phyloP scores from a whole-genome alignment of 352 stramenopile genomes.

The Globisporangium ultimum region DNA sequence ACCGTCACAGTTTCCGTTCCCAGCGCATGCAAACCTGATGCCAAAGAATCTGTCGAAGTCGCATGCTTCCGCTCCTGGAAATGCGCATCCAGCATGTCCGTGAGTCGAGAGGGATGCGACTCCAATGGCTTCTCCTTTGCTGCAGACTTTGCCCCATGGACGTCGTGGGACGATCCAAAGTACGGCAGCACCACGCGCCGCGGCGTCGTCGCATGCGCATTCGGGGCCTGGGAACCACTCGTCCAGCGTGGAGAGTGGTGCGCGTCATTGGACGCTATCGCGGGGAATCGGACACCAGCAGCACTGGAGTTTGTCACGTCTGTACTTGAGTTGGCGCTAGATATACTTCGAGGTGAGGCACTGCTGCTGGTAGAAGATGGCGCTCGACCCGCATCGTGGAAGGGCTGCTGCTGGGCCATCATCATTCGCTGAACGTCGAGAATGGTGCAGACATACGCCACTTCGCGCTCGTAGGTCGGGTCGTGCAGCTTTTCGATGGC shows the following conservation, averaged over 20 bases:
- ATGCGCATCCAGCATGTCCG: constrained; percentile 39
- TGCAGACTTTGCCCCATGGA: not conserved
- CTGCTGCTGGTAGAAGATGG: not conserved
- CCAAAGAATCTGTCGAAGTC: no score
- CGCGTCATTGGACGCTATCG: constrained; percentile 17
- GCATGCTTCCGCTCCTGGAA: constrained; percentile 32
- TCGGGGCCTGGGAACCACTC: not conserved
- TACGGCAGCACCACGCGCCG: constrained; percentile 20
- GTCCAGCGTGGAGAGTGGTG: not conserved
- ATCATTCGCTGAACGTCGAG: constrained; percentile 40
- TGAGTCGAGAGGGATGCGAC: constrained; percentile 18
- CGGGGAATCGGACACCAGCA: constrained; percentile 25
- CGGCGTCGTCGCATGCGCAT: constrained; percentile 1
- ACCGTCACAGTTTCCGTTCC: constrained; percentile 28
- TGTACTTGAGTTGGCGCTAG: not conserved
- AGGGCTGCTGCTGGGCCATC: constrained; percentile 12
- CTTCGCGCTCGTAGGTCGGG: constrained; percentile 48
- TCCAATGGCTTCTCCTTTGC: constrained; percentile 1
- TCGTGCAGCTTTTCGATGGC: constrained; percentile 57
- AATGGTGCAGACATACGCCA: constrained; percentile 50
- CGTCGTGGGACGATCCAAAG: constrained; percentile 11
- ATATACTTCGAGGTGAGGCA: not conserved
- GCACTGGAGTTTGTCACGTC: not conserved
- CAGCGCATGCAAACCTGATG: constrained; percentile 1
- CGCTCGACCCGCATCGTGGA: constrained; percentile 1